These are phyloP conservation scores for Hylodesmum podocarpum DNA, from an alignment of 306 rosid species.

Conservation along the genomic window DNA sequence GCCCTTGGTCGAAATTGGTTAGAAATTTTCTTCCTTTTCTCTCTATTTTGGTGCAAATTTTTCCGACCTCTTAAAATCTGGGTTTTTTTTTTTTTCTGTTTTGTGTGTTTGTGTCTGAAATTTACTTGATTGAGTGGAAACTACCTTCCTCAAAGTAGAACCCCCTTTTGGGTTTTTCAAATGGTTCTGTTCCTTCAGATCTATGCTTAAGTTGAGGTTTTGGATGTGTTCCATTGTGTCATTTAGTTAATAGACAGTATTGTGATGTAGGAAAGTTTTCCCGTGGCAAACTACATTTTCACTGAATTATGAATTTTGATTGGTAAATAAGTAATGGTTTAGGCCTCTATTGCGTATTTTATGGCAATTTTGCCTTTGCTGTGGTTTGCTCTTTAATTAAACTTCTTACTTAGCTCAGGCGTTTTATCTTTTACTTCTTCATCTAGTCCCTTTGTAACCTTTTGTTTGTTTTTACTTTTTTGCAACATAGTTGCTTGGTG, in stretches of 20 bases:
- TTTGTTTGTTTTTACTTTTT: not conserved
- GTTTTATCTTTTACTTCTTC: not conserved
- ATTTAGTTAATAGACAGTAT: not conserved
- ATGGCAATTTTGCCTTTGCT: not conserved
- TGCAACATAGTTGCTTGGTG: not conserved
- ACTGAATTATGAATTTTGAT: not conserved
- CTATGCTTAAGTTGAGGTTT: slow-evolving; percentile 13
- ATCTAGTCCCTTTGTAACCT: not conserved
- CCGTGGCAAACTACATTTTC: slow-evolving; percentile 15
- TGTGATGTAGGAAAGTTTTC: not conserved
- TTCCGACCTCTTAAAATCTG: not conserved
- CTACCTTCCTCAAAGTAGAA: not conserved
- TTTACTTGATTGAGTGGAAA: not conserved
- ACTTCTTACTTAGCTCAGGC: not conserved
- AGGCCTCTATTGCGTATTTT: not conserved
- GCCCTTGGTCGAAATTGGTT: slow-evolving; percentile 94
- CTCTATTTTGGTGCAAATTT: not conserved
- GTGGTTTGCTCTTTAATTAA: not conserved
- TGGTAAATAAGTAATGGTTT: not conserved
- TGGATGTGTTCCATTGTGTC: not conserved
- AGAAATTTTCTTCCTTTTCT: not conserved
- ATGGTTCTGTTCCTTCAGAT: slow-evolving; percentile 36
- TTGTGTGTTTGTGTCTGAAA: not conserved
- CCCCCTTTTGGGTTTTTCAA: not conserved
- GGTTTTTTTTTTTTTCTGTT: not conserved